Percentiles rank a stretch among this genome's conserved stretches.
Evolutionary conservation across 192 early-diverging fungal species (phyloP).

Genomic region (Paraglomus occultum): DNA sequence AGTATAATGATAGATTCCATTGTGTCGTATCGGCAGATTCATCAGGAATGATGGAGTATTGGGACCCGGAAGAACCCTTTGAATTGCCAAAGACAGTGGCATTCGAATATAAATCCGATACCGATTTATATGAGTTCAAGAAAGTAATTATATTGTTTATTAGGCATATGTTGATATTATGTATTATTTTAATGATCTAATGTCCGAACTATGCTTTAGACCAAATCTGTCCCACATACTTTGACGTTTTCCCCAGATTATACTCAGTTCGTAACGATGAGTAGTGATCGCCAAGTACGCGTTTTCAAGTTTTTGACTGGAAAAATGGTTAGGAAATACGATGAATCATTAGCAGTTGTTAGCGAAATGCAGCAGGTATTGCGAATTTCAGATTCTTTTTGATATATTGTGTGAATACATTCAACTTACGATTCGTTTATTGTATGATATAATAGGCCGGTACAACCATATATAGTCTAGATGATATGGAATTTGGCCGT

Average conservation of each 20-base stretch:
- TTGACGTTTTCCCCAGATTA: constrained; percentile 81
- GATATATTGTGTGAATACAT: neutral
- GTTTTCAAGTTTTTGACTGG: constrained; percentile 83
- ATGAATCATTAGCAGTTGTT: constrained; percentile 80
- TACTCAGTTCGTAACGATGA: constrained; percentile 84
- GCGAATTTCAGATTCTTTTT: neutral
- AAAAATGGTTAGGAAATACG: constrained; percentile 86
- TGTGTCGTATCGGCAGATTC: constrained; percentile 81
- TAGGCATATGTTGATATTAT: neutral
- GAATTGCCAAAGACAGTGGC: constrained; percentile 59
- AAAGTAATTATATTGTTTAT: constrained; percentile 54
- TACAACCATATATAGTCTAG: constrained; percentile 71
- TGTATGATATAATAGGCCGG: constrained; percentile 51
- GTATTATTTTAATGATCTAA: neutral
- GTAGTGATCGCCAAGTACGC: constrained; percentile 79
- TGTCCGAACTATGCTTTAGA: constrained; percentile 34
- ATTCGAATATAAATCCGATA: constrained; percentile 90
- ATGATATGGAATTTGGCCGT: constrained; percentile 99
- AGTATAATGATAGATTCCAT: constrained; percentile 72
- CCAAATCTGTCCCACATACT: constrained; percentile 73
- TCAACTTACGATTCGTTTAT: neutral
- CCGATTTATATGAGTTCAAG: constrained; percentile 95
- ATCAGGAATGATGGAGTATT: constrained; percentile 94
- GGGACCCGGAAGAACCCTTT: constrained; percentile 70
- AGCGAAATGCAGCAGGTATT: constrained; percentile 83